These are phyloP conservation scores for Fusarium austroafricanum DNA, from an alignment of 2,329 filamentous ascomycete species.

Conservation along the genomic window DNA sequence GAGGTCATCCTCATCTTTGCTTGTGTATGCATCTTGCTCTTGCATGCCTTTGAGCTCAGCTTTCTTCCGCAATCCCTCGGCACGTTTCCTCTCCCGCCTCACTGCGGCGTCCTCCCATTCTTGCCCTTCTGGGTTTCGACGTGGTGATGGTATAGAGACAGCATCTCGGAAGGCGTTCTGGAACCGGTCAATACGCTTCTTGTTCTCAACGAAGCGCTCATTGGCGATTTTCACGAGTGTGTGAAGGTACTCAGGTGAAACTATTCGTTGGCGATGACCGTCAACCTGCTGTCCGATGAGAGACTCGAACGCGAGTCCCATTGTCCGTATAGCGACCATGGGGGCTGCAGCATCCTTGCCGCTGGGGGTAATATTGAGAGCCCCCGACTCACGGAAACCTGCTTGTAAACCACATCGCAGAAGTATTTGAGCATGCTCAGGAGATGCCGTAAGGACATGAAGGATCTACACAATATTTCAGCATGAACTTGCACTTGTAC, in stretches of 20 bases:
- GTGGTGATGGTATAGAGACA: constrained; percentile 42
- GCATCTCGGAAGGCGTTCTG: constrained; percentile 59
- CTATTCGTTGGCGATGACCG: constrained; percentile 59
- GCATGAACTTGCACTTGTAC: constrained; percentile 29
- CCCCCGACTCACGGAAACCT: constrained; percentile 91
- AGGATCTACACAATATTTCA: constrained; percentile 73
- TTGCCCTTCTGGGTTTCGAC: constrained; percentile 51
- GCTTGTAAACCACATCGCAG: constrained; percentile 81
- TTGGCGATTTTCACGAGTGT: constrained; percentile 78
- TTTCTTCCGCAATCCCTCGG: constrained; percentile 67
- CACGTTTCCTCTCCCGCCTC: constrained; percentile 66
- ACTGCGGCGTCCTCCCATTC: constrained; percentile 67
- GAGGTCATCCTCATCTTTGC: constrained; percentile 16
- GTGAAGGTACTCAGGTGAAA: constrained; percentile 74
- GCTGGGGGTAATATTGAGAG: constrained; percentile 70
- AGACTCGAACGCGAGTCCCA: constrained; percentile 84
- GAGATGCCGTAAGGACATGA: constrained; percentile 83
- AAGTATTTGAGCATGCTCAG: constrained; percentile 78
- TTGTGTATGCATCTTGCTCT: constrained; percentile 21
- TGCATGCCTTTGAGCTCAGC: constrained; percentile 53
- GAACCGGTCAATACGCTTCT: constrained; percentile 75
- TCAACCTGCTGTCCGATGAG: constrained; percentile 72
- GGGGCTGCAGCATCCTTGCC: constrained; percentile 61
- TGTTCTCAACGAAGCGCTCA: constrained; percentile 77
- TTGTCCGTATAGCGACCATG: constrained; percentile 87